Base-by-base conservation (phyloP, 805 yeast genomes). In the Wickerhamomyces silvicola region DNA sequence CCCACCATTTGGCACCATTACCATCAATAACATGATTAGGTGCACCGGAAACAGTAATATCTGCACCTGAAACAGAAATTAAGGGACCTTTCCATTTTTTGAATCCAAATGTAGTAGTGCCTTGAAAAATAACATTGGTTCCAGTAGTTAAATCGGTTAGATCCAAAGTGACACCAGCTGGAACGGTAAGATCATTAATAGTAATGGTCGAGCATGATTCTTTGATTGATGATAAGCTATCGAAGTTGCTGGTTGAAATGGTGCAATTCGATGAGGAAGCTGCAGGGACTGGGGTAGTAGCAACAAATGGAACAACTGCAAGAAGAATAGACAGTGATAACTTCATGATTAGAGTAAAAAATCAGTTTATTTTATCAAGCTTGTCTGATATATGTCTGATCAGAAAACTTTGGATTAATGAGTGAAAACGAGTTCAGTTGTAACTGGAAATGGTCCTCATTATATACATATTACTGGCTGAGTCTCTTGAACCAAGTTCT, bases 91-190 rank as follows among this genome's bases (percentile, higher is more conserved):
- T 25, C 46, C 46, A 42, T 27, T 34, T 38, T 16, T 30, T 22
- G 18, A 37, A 39, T 8, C 32, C 39, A 24, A 42, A 42, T 2
- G 46, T 30, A 11, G 40, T 37, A 11, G 38, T 39, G 9, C 46
- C 44, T 29, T 37, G 24, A 24, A 42, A 39, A 19, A 42, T 42
- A 18, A 42, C 44, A 14, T 42, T 40, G n/a, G 46, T 32, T 8
- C 42, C 44, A 10, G 26, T 13, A n/a, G n/a, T 28, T 18, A 42
- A 33, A 18, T 25, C 32, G 15, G 39, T 39, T 14, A 42, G 22
- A 32, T 42, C 46, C 20, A 39, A 28, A 25, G 44, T 42, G 19
- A 30, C 20, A 15, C 46, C 46, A 6, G 42, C 44, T 18, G 46
- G 44, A 27, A 42, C 42, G 18, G 35, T 37, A n/a, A 42, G 28